These are phyloP conservation scores for Cystobasidium pallidum DNA, from an alignment of 1,284 basidiomycete species.

Conservation along the genomic window DNA sequence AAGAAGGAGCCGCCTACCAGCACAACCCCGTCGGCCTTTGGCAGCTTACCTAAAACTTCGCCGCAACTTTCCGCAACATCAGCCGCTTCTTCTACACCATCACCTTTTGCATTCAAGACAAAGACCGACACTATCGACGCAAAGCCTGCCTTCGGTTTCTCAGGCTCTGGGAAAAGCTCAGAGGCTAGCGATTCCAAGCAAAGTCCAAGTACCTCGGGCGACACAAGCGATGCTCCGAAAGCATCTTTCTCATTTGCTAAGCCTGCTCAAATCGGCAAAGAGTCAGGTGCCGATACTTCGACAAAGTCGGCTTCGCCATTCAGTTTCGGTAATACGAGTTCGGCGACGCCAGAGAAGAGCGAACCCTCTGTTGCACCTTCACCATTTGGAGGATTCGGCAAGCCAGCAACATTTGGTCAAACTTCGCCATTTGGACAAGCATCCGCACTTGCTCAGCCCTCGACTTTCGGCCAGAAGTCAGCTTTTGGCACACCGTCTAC, in stretches of 20 bases:
- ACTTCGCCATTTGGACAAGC: slow-evolving; percentile 12
- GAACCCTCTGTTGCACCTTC: background rate
- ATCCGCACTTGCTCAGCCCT: slow-evolving; percentile 28
- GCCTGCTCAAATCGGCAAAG: slow-evolving; percentile 6
- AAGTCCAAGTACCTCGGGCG: background rate
- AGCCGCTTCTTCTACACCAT: background rate
- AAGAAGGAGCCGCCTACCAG: background rate
- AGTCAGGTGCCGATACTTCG: background rate
- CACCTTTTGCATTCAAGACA: background rate
- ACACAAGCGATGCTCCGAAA: background rate
- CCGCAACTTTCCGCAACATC: background rate
- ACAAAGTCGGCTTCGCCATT: background rate
- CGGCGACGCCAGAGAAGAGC: background rate
- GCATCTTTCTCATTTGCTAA: slow-evolving; percentile 23
- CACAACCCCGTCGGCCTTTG: slow-evolving; percentile 12
- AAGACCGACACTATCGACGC: background rate
- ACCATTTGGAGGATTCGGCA: slow-evolving; percentile 10
- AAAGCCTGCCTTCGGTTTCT: slow-evolving; percentile 9
- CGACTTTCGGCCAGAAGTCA: slow-evolving; percentile 17
- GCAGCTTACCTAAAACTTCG: slow-evolving; percentile 20
- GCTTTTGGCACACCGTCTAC: slow-evolving; percentile 20
- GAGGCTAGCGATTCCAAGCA: background rate
- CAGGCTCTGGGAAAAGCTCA: background rate
- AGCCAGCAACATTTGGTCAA: background rate
- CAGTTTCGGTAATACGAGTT: background rate